Base-by-base conservation (phyloP, 768 basidiomycete species). In the Pleurotus pulmonarius region DNA sequence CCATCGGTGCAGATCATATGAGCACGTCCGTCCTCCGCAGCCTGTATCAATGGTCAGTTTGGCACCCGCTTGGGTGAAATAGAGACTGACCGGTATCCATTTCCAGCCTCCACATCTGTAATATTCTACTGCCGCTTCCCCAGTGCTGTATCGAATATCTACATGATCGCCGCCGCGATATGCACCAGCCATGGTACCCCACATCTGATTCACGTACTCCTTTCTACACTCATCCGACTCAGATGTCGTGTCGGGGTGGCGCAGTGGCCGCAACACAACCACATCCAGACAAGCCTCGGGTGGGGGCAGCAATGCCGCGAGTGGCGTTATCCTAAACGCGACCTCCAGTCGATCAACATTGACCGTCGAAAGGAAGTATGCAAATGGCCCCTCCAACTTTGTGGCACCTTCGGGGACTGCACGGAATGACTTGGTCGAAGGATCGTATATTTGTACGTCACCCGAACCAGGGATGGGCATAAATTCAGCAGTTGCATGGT, bases 271-370 rank as follows among this genome's bases (percentile, higher is more conserved):
- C 25, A 97, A 65, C 18, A 92, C 70, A 38, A 94, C 74, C 18
- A 97, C 64, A 62, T 97, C 92, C 68, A 91, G 83, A 24, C 83
- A 76, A 1, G 70, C 67, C 20, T 70, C 71, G 0, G n/a, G 11
- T 2, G 83, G 72, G 3, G 83, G 79, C 24, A 76, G 70, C 2
- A 69, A 67, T 38, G 75, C 75, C 5, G 78, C 69, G 49, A 84
- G 77, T 13, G 95, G 92, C 13, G 83, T 75, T 57, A 97, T 90
- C 57, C 83, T 77, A 68, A 98, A 96, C 11, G 75, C 67, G 4
- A 90, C 83, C 69, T 98, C 96, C 60, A 98, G 75, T 11, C 96
- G 80, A 70, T 93, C 90, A 43, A 90, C 90, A 59, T 93, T 90
- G 53, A 88, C 77, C 0, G 90, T 88, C 7, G 88, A 83, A 22